Base-by-base conservation (phyloP, 306 rosid genomes). In the Malus asiatica region DNA sequence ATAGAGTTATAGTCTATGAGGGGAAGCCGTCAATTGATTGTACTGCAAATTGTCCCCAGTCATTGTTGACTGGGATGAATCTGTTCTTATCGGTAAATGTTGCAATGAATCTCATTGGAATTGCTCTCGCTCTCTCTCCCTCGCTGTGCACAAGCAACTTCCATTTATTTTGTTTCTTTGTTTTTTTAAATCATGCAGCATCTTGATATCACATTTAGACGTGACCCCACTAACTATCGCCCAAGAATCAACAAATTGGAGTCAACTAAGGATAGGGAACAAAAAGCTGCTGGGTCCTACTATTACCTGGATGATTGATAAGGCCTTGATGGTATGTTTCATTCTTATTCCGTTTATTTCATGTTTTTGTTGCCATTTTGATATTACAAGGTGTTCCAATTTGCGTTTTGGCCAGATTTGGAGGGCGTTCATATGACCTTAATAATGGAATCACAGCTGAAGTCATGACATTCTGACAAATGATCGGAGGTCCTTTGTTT, bases 1-100 rank as follows among this genome's bases (percentile, higher is more conserved):
- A 95, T 75, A 83, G 98, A 82, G 98, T 95, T 51, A 95, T 95
- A 79, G 98, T 95, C 30, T 95, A 92, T 29, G 97, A 92, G 87
- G 98, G 98, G 51, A 65, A 40, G 78, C 92, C 98, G 25, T 95
- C 98, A 27, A 48, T 92, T 71, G 97, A 95, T 73, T 95, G 98
- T 90, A 81, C 38, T 68, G 97, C 98, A 59, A 95, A 95, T 73
- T 71, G 84, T 69, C 98, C 98, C 18, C 97, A 95, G 73, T 95
- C 98, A 25, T 81, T 95, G 91, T 80, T 95, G 91, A 84, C 89
- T n/a, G 98, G 98, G 80, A 95, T 95, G 98, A 95, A 95, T 73
- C 96, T 95, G 82, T 95, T 95, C 89, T 84, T 95, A 85, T 95
- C 98, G 12, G 66, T 62, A 25, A 62, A 19, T 29, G 66, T 14